A percentile compares a stretch with the other conserved stretches of the same genome.
These are phyloP conservation scores for Malus sylvestris DNA, from an alignment of 306 rosid species.

Conservation along the genomic window DNA sequence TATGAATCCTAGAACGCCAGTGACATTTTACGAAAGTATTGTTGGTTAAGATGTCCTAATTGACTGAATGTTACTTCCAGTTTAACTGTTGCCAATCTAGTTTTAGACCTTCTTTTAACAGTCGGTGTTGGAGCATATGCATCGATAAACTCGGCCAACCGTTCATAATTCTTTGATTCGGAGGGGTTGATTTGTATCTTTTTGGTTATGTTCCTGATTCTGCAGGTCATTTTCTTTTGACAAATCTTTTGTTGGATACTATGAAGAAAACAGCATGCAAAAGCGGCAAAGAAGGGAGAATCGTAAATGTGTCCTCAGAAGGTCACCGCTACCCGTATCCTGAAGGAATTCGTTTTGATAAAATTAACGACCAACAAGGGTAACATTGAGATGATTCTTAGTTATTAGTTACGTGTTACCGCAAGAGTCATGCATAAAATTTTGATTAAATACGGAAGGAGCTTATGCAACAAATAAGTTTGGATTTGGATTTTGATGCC, in stretches of 20 bases:
- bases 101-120: no score
- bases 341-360: slow-evolving; percentile 67
- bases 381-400: slow-evolving; percentile 12
- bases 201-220: neutral
- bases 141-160: no score
- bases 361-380: slow-evolving; percentile 61
- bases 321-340: slow-evolving; percentile 55
- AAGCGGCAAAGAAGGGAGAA: slow-evolving; percentile 71
- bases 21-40: no score
- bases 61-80: neutral
- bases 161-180: no score
- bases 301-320: slow-evolving; percentile 61
- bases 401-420: neutral
- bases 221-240: slow-evolving; percentile 86
- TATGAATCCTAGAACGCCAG: no score
- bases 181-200: no score
- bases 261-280: slow-evolving; percentile 63
- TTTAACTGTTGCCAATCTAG: no score
- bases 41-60: neutral
- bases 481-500: no score
- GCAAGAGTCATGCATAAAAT: no score
- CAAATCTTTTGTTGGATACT: slow-evolving; percentile 68
- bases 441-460: no score
- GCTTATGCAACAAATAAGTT: no score
- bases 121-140: no score